Evolutionary conservation across 495 filamentous ascomycete species (phyloP), one percentile per base, ranked within the genome.

Genomic region (Aspergillus homomorphus): DNA sequence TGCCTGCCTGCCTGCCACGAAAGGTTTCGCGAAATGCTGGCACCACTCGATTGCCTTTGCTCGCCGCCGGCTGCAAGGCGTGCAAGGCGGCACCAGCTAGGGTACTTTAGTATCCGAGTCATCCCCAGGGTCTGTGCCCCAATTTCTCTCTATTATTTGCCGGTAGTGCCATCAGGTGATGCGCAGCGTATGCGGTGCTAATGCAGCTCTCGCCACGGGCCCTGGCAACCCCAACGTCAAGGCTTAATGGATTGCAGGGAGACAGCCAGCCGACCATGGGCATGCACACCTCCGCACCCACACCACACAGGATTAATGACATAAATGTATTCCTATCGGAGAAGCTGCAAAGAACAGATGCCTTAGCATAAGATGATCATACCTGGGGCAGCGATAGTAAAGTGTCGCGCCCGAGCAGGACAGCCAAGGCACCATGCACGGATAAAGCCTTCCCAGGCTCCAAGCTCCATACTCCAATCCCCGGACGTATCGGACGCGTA

Each of bases 91-190:
- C 64, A 53, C 56, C 53, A 58, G 38, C 21, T 19, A 52, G 50
- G 20, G 30, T 58, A 45, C 53, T 57, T 67, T 57, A 62, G 62
- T 59, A 64, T 62, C 60, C 44, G 51, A 61, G 23, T 51, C 49
- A 38, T 38, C 33, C 56, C 28, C 56, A 24, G 50, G 44, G 45
- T 45, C 49, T 61, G 55, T 58, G 45, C 42, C 56, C 62, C 51
- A 5, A 44, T 38, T 28, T 44, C 57, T 44, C 33, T 41, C 38
- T 67, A 53, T 61, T 62, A 67, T 67, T 67, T 57, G 65, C 53
- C 52, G 53, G 46, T 44, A 48, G 33, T 24, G 33, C 38, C 57
- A 70, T 75, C 72, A 75, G 69, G 64, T 75, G 72, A 75, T 69
- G 60, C 62, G 48, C 63, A 51, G 44, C 51, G 45, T 56, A 62